phyloP scores from a whole-genome alignment of 495 filamentous ascomycete genomes.

The Podospora fimiseda region DNA sequence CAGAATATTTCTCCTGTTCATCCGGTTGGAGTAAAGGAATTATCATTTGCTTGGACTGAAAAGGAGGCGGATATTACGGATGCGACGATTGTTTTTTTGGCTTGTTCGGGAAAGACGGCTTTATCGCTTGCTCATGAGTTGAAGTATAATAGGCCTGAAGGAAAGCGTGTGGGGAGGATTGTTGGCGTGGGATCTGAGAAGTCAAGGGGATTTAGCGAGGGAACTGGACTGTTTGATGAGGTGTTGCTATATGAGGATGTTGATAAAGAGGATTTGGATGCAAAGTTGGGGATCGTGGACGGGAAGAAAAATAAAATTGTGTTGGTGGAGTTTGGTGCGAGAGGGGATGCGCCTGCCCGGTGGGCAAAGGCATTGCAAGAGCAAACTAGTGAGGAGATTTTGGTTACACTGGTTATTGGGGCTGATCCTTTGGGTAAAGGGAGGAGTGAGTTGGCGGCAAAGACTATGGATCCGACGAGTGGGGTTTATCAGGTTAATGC shows the following conservation, averaged over 20 bases:
- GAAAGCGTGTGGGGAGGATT: conserved; percentile 21
- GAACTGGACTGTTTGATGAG: conserved; percentile 31
- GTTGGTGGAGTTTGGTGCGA: conserved; percentile 48
- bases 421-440: conserved; percentile 26
- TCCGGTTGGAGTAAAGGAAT: conserved; percentile 30
- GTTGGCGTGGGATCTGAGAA: conserved; percentile 32
- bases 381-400: conserved; percentile 12
- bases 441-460: conserved; percentile 17
- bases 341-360: conserved; percentile 30
- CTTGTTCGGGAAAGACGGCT: conserved; percentile 47
- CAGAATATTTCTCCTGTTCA: conserved; percentile 24
- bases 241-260: conserved; percentile 28
- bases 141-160: conserved; percentile 16
- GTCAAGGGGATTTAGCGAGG: conserved; percentile 25
- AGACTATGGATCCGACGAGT: conserved; percentile 2
- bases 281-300: conserved; percentile 22
- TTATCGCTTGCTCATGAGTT: conserved; percentile 36
- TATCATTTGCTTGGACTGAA: conserved; percentile 33
- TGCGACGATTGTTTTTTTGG: conserved; percentile 36
- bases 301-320: conserved; percentile 35
- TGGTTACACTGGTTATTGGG: conserved; percentile 31
- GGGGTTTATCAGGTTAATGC: conserved; percentile 39
- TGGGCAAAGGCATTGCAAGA: conserved; percentile 31
- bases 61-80: conserved; percentile 42
- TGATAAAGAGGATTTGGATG: conserved; percentile 12